phyloP scores from a whole-genome alignment of 2,329 filamentous ascomycete species.

The Botrytis tulipae region DNA sequence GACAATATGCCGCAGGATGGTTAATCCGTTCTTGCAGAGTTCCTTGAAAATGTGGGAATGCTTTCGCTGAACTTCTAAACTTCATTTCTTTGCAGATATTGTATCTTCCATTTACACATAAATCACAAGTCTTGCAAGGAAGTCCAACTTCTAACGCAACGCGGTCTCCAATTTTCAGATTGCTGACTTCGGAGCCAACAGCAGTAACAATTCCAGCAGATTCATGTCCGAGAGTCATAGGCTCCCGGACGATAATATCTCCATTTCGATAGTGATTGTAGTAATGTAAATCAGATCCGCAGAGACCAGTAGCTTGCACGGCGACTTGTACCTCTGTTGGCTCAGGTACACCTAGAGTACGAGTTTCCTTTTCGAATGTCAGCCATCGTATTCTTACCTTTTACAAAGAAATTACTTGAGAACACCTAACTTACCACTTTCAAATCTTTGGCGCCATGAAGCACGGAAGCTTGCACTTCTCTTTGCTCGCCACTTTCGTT shows the following conservation, averaged over 20 bases:
- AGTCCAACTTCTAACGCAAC: slow-evolving; percentile 94
- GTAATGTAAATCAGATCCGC: slow-evolving; percentile 96
- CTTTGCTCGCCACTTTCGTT: slow-evolving; percentile 16
- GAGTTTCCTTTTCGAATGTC: slow-evolving; percentile 34
- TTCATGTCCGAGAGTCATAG: slow-evolving; percentile 93
- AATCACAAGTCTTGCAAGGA: slow-evolving; percentile 84
- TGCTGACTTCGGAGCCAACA: slow-evolving; percentile 73
- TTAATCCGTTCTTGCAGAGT: slow-evolving; percentile 56
- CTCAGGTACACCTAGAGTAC: slow-evolving; percentile 31
- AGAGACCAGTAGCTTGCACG: slow-evolving; percentile 92
- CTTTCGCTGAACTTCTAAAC: slow-evolving; percentile 40
- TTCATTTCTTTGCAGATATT: slow-evolving; percentile 75
- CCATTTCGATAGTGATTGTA: slow-evolving; percentile 95
- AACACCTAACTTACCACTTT: slow-evolving; percentile 33
- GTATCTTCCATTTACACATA: slow-evolving; percentile 86
- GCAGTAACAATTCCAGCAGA: slow-evolving; percentile 82
- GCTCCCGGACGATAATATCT: slow-evolving; percentile 84
- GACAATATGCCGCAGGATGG: slow-evolving; percentile 93
- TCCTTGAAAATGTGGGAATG: slow-evolving; percentile 40
- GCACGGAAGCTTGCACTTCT: slow-evolving; percentile 36
- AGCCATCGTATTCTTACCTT: not conserved
- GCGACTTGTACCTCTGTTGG: slow-evolving; percentile 73
- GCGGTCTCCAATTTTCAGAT: slow-evolving; percentile 79
- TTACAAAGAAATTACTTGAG: not conserved
- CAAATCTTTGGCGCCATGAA: slow-evolving; percentile 39